These are phyloP conservation scores for Paraurostyla sp. DNA, from an alignment of 73 alveolate species.

Conservation along the genomic window DNA sequence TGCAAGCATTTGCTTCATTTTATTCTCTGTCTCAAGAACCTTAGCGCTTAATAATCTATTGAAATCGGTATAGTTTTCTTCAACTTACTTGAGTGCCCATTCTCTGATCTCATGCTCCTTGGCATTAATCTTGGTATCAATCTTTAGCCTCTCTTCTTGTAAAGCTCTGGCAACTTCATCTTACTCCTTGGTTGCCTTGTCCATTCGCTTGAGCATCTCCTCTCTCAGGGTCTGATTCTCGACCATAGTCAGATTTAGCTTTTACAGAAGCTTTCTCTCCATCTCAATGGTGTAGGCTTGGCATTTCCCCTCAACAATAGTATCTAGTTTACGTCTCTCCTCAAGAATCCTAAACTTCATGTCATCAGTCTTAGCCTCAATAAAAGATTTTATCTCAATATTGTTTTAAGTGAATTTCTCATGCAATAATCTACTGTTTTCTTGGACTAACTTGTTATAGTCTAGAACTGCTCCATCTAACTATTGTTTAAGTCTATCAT, in stretches of 20 bases:
- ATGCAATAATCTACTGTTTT: neutral
- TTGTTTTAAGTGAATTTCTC: slow-evolving; percentile 25
- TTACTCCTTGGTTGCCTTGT: slow-evolving; percentile 29
- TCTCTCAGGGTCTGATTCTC: slow-evolving; percentile 50
- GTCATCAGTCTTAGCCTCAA: slow-evolving; percentile 56
- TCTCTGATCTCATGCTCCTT: slow-evolving; percentile 22
- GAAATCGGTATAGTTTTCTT: slow-evolving; percentile 45
- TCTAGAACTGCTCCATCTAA: slow-evolving; percentile 36
- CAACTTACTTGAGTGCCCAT: slow-evolving; percentile 50
- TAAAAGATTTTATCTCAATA: slow-evolving; percentile 42
- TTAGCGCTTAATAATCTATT: slow-evolving; percentile 35
- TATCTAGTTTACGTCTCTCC: slow-evolving; percentile 66
- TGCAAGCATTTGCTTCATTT: slow-evolving; percentile 1
- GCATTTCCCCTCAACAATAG: slow-evolving; percentile 73
- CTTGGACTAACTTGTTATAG: slow-evolving; percentile 57
- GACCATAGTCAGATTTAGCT: neutral
- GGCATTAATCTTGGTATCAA: slow-evolving; percentile 18
- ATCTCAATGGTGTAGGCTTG: slow-evolving; percentile 76
- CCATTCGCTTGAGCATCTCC: slow-evolving; percentile 31
- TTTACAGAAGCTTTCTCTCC: slow-evolving; percentile 61
- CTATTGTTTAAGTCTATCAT: slow-evolving; percentile 31
- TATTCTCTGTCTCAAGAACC: slow-evolving; percentile 26
- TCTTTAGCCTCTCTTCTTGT: slow-evolving; percentile 47
- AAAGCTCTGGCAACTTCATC: slow-evolving; percentile 34
- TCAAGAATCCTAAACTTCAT: slow-evolving; percentile 49